Evolutionary conservation across 176 grass and related monocot genomes (phyloP), one percentile per base, ranked within the genome.

Genomic region (Zoysia pacifica): DNA sequence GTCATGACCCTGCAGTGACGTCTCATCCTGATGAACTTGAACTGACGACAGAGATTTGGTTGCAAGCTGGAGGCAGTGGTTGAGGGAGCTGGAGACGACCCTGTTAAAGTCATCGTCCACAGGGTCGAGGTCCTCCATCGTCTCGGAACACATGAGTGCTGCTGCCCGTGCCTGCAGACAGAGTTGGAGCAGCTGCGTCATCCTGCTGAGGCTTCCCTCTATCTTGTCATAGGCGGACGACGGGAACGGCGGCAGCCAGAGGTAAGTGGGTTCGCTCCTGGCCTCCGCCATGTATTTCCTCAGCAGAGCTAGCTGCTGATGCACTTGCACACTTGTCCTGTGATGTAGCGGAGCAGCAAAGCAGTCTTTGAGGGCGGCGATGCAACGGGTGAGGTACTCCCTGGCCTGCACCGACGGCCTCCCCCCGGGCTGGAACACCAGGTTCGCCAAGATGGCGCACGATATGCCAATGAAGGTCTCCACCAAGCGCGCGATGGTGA

Each of bases 401-500:
- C 56, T 87, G 56, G 89, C 91, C 77, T 73, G 70, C 52, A 73
- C 65, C 11, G 94, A 90, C 10, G 94, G 91, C 75, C 94, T 81
- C 2, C 69, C 86, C 20, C 62, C 69, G 12, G 91, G 87, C 49
- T 97, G 94, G 69, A 97, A 84, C 48, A 88, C 15, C 6, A 97
- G 11, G 81, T 97, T 91, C 0, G 86, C 79, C 18, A 81, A 13
- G 16, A 90, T 55, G 45, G 72, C 65, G 54, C 91, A 93, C 4
- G 82, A 65, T 4, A 93, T 76, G 56, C 94, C 94, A 2, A 97
- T 88, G 87, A 91, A 97, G 18, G 89, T 90, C 89, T 97, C 94
- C 19, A 88, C 84, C 6, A 97, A 60, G 13, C 94, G 75, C 4
- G 71, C 67, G 19, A 90, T 40, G 41, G 89, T 80, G 83, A 97